Evolutionary conservation across 495 filamentous ascomycete species (phyloP).

Genomic region (Aspergillus diversus): DNA sequence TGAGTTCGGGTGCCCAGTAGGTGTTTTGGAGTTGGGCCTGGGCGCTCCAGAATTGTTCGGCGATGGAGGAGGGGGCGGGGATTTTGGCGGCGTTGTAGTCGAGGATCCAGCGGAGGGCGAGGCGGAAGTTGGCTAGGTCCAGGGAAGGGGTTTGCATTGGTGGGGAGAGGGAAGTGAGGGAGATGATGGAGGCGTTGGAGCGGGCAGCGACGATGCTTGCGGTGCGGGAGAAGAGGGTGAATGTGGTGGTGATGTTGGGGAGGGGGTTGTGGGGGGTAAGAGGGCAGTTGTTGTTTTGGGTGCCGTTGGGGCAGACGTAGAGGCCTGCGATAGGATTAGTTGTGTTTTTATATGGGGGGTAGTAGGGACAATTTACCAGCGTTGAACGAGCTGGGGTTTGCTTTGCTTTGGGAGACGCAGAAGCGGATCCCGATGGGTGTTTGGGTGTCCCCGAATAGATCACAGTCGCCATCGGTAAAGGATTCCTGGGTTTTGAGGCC

Average conservation of each 20-base stretch:
- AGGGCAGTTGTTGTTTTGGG: neutral
- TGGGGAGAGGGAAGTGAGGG: neutral
- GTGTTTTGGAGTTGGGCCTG: neutral
- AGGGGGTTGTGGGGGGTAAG: too few species aligned
- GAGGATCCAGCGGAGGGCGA: conserved; percentile 5
- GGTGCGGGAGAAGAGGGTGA: neutral
- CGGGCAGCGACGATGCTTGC: neutral
- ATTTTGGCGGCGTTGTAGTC: conserved; percentile 5
- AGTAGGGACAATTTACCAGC: neutral
- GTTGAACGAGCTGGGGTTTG: neutral
- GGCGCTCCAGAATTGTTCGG: neutral
- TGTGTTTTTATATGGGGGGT: too few species aligned
- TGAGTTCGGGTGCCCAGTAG: neutral
- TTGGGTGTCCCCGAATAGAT: neutral
- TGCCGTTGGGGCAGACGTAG: neutral
- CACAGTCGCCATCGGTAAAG: neutral
- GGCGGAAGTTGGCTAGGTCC: neutral
- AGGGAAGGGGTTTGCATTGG: neutral
- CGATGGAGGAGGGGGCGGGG: neutral
- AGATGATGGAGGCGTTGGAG: neutral
- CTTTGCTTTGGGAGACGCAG: neutral
- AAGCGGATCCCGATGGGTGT: neutral
- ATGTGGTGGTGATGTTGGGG: conserved; percentile 1
- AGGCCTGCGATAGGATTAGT: neutral
- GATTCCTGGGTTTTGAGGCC: neutral